phyloP scores from a whole-genome alignment of 2,329 filamentous ascomycete genomes.

The Penicillium crustosum region DNA sequence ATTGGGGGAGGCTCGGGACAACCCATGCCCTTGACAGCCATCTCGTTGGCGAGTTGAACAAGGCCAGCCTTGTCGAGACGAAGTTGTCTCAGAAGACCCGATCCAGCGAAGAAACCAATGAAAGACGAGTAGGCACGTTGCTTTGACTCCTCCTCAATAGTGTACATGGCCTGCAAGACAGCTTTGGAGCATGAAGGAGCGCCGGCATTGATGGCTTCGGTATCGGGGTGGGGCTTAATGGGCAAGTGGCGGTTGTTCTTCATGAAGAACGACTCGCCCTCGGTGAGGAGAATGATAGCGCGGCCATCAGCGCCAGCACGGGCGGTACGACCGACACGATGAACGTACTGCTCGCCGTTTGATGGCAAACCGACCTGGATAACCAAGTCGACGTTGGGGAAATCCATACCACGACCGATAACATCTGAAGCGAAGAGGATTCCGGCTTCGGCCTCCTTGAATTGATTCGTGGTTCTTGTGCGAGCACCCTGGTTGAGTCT shows the following conservation, averaged over 20 bases:
- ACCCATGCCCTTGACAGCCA: slow-evolving; percentile 39
- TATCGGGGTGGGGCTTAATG: slow-evolving; percentile 50
- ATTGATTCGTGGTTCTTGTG: slow-evolving; percentile 55
- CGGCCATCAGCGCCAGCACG: slow-evolving; percentile 56
- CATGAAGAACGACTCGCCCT: slow-evolving; percentile 55
- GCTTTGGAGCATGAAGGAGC: slow-evolving; percentile 33
- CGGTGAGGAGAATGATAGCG: slow-evolving; percentile 54
- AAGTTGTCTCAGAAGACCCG: slow-evolving; percentile 32
- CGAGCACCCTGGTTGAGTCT: slow-evolving; percentile 68
- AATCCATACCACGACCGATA: slow-evolving; percentile 53
- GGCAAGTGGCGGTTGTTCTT: slow-evolving; percentile 50
- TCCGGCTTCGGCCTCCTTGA: slow-evolving; percentile 41
- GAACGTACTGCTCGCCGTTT: slow-evolving; percentile 52
- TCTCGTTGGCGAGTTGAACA: slow-evolving; percentile 39
- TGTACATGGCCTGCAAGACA: slow-evolving; percentile 32
- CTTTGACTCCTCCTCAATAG: slow-evolving; percentile 34
- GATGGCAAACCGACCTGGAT: slow-evolving; percentile 53
- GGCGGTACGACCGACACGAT: slow-evolving; percentile 62
- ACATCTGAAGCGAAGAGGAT: slow-evolving; percentile 53
- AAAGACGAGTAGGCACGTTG: slow-evolving; percentile 40
- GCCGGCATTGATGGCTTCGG: slow-evolving; percentile 39
- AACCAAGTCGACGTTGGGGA: slow-evolving; percentile 52
- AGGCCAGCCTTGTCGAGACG: slow-evolving; percentile 35
- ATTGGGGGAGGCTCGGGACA: slow-evolving; percentile 40
- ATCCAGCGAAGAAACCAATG: slow-evolving; percentile 39